Percentiles rank a stretch among this genome's conserved stretches.
phyloP scores from a whole-genome alignment of 192 early-diverging fungal genomes.

The Chytriomyces sp. region DNA sequence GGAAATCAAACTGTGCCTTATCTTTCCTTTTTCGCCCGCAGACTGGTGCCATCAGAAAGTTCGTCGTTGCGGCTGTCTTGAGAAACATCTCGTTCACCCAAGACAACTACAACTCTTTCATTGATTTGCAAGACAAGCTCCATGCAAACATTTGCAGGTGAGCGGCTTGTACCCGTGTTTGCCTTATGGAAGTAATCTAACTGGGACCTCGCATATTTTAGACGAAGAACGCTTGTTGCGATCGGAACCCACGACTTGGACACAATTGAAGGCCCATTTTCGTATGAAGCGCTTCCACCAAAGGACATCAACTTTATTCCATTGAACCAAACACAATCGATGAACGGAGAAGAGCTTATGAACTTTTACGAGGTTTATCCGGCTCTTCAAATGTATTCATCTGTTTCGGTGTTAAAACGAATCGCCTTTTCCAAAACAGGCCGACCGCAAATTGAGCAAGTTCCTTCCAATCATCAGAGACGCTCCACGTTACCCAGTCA shows the following conservation, averaged over 20 bases:
- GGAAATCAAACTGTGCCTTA: constrained; percentile 7
- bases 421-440: constrained; percentile 39
- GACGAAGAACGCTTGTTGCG: constrained; percentile 91
- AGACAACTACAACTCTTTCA: constrained; percentile 90
- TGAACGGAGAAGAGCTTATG: constrained; percentile 90
- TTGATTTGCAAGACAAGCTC: constrained; percentile 98
- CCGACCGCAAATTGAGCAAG: constrained; percentile 82
- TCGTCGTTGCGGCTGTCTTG: constrained; percentile 87
- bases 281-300: constrained; percentile 89
- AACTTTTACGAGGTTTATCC: constrained; percentile 75
- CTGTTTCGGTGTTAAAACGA: not conserved
- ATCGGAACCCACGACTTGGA: constrained; percentile 99
- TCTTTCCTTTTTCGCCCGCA: constrained; percentile 42
- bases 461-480: constrained; percentile 93
- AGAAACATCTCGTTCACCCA: constrained; percentile 83
- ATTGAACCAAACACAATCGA: constrained; percentile 84
- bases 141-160: constrained; percentile 95
- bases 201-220: constrained; percentile 25
- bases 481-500: constrained; percentile 87
- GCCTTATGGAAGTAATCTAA: not conserved
- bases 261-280: constrained; percentile 91
- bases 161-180: not conserved
- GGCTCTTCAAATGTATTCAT: constrained; percentile 8
- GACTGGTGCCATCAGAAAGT: constrained; percentile 84
- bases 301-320: constrained; percentile 93